phyloP scores from a whole-genome alignment of 2,329 filamentous ascomycete species.

The Byssothecium circinans region DNA sequence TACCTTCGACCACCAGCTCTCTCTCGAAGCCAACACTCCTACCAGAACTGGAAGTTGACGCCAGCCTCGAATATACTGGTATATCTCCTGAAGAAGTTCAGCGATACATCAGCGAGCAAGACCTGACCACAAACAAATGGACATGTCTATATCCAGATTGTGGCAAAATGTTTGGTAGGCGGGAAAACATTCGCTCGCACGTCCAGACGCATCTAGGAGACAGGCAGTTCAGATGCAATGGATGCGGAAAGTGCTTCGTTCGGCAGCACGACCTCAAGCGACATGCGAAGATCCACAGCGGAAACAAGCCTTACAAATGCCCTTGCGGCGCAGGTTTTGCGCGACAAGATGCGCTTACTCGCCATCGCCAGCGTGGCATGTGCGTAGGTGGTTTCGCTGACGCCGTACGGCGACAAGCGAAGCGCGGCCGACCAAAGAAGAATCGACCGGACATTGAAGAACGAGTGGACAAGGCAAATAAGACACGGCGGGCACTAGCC shows the following conservation, averaged over 20 bases:
- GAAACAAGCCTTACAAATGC: conserved; percentile 93
- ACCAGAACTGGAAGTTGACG: conserved; percentile 57
- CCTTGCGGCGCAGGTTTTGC: conserved; percentile 94
- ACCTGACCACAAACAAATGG: conserved; percentile 48
- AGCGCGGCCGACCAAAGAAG: conserved; percentile 68
- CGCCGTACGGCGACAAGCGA: conserved; percentile 65
- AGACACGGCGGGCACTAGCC: conserved; percentile 49
- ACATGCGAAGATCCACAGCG: conserved; percentile 95
- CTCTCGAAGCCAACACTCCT: conserved; percentile 21
- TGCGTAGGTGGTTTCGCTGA: conserved; percentile 94
- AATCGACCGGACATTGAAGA: conserved; percentile 61
- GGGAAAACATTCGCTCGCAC: conserved; percentile 98
- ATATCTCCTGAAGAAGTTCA: conserved; percentile 77
- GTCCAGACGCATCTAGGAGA: conserved; percentile 98
- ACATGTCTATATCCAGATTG: conserved; percentile 66
- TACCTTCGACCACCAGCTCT: conserved; percentile 15
- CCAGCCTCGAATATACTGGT: conserved; percentile 74
- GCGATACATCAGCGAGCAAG: conserved; percentile 52
- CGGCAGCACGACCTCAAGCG: conserved; percentile 96
- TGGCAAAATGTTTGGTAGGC: conserved; percentile 88
- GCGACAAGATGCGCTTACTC: conserved; percentile 89
- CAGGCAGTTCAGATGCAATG: conserved; percentile 89
- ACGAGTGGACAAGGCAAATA: conserved; percentile 58
- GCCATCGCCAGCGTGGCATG: conserved; percentile 93
- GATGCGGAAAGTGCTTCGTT: conserved; percentile 94